Conservation (phyloP, 2,329 filamentous ascomycete genomes). For the Xylariaceae sp. region DNA sequence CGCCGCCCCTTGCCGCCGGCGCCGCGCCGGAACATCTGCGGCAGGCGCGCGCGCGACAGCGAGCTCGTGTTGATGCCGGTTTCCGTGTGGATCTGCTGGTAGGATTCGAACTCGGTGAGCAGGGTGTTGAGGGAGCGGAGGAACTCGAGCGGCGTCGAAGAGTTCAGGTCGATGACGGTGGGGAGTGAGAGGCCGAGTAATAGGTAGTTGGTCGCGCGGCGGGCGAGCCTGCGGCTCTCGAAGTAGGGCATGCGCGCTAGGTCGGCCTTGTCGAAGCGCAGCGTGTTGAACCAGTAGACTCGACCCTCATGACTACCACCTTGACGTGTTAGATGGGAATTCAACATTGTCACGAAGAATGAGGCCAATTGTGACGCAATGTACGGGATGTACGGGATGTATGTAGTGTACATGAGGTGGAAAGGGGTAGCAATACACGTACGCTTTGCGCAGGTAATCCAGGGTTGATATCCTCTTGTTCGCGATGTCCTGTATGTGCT, state of each 20-base stretch:
- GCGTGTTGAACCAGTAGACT: conserved; percentile 97
- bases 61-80: conserved; percentile 70
- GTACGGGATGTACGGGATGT: not conserved
- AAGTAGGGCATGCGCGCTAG: conserved; percentile 83
- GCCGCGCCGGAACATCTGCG: conserved; percentile 78
- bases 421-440: conserved; percentile 42
- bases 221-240: conserved; percentile 78
- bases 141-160: conserved; percentile 79
- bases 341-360: conserved; percentile 1
- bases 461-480: conserved; percentile 93
- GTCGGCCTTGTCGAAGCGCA: conserved; percentile 84
- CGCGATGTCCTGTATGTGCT: conserved; percentile 79
- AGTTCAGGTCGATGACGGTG: conserved; percentile 84
- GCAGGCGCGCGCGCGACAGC: conserved; percentile 76
- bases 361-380: not conserved
- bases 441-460: conserved; percentile 92
- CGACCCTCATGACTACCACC: conserved; percentile 79
- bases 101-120: conserved; percentile 89
- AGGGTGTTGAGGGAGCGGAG: conserved; percentile 84
- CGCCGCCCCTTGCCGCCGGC: conserved; percentile 61
- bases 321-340: not conserved
- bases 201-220: conserved; percentile 91
- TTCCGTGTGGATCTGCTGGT: conserved; percentile 83
- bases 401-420: not conserved
- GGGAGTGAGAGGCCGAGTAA: conserved; percentile 91